Base-by-base conservation (phyloP, 2,329 filamentous ascomycete species). In the Bipolaris sorokiniana region DNA sequence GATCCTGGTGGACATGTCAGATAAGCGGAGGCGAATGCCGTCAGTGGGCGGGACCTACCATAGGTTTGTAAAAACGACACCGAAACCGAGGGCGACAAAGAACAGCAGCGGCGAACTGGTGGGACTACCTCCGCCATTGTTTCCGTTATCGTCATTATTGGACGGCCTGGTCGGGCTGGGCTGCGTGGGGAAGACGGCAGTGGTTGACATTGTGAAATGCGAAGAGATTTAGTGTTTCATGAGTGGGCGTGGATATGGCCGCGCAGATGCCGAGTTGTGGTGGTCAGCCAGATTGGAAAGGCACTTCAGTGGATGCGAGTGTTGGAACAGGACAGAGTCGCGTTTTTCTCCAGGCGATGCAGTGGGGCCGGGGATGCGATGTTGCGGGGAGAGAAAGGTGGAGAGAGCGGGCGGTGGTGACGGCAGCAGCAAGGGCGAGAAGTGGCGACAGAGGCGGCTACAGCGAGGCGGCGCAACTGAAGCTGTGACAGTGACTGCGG, bases 1-100 rank as follows among this genome's bases (percentile, higher is more conserved):
- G 71, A 99, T 99, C 95, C 95, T 99, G 59, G 56, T 16, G 20
- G 28, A 23, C 10, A 49, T 56, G 64, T 76, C 66, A 76, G 66
- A 22, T 42, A 53, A 48, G 7, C 22, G 53, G 47, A 38, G 36
- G 58, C 28, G 37, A 26, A 22, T 6, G 2, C n/a, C 37, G 34
- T 26, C 34, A 31, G 50, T 34, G 28, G 20, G 7, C 11, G 7
- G 18, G 23, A 47, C 48, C 40, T 84, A 98, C 95, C 95, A 99
- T 78, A 99, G 81, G 77, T 99, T 99, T 48, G 95, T 99, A 73
- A 99, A 99, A 42, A 99, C 95, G 18, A 99, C 95, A 68, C 95
- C 95, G 71, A 99, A 98, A 4, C 95, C 95, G 28, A 99, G 82
- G 15, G 95, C 94, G 54, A 98, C 92, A 75, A 98, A 97, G 80